These are phyloP conservation scores for Hylodesmum podocarpum DNA, from an alignment of 306 rosid species.

Conservation along the genomic window DNA sequence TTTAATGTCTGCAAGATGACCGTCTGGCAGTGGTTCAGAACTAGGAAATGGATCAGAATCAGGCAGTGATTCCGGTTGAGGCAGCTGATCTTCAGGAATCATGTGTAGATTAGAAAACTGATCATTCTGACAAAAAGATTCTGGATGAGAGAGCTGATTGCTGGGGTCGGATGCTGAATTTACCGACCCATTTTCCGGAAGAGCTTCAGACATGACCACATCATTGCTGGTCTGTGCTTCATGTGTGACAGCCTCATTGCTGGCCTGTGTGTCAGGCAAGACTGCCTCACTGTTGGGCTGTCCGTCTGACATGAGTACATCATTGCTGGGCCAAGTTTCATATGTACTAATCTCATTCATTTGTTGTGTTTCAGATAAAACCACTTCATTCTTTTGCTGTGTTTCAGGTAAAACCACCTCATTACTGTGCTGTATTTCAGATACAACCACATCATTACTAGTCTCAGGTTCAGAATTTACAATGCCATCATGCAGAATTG, in stretches of 20 bases:
- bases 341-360: not conserved
- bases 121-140: conserved; percentile 27
- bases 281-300: conserved; percentile 8
- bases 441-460: conserved; percentile 2
- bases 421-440: not conserved
- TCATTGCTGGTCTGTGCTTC: conserved; percentile 29
- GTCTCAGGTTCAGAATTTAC: conserved; percentile 1
- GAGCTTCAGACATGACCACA: conserved; percentile 31
- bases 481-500: not conserved
- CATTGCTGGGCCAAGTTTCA: conserved; percentile 12
- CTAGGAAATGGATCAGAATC: conserved; percentile 15
- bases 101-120: conserved; percentile 22
- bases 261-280: conserved; percentile 12
- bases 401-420: conserved; percentile 25
- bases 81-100: conserved; percentile 45
- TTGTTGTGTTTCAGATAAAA: conserved; percentile 8
- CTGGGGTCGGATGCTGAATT: conserved; percentile 23
- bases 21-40: conserved; percentile 32
- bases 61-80: conserved; percentile 40
- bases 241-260: not conserved
- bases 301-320: not conserved
- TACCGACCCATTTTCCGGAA: conserved; percentile 30
- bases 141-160: conserved; percentile 31
- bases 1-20: conserved; percentile 36
- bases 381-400: conserved; percentile 17